Evolutionary conservation across 495 filamentous ascomycete genomes (phyloP), one percentile per base, ranked within the genome.

Genomic region (Aspergillus egyptiacus): DNA sequence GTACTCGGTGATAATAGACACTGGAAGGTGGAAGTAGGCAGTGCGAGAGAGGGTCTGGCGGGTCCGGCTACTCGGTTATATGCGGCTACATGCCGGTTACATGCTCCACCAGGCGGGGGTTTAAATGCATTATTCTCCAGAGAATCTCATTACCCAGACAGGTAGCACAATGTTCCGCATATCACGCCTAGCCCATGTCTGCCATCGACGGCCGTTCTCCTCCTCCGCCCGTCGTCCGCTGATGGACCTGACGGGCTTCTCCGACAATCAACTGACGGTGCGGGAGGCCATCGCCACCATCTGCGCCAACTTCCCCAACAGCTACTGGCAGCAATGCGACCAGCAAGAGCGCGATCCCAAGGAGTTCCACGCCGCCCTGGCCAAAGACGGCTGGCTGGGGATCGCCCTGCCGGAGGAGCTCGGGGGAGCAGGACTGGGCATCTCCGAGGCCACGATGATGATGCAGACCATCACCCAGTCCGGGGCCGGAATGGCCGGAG

Each of bases 391-490:
- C n/a, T 91, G 86, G 85, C 76, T 93, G 14, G 86, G 87, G 6
- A 88, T 90, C 56, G 85, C 86, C 0, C 67, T 90, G 15, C 84
- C 85, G 0, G 81, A 85, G 60, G 73, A 80, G 6, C 75, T 87
- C 0, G 86, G 87, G 11, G 87, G 86, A 5, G 73, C 83, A 14
- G 84, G 85, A 6, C 66, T 93, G 32, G 87, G 86, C 59, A 87
- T 91, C 40, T 84, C 82, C 14, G 86, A 90, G 59, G 86, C 87
- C 5, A 87, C 85, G 2, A 86, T 89, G 79, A 87, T 91, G 84
- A 76, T 91, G 71, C 86, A 91, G 53, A 86, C 85, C 15, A 87
- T 90, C 48, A 75, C 84, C 15, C 85, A 88, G 67, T 80, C 79
- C 23, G 85, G 86, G 6, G 86, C 85, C 24, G 84, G 86, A 4